Conservation (phyloP, 1,284 basidiomycete genomes). For the Abortiporus biennis region DNA sequence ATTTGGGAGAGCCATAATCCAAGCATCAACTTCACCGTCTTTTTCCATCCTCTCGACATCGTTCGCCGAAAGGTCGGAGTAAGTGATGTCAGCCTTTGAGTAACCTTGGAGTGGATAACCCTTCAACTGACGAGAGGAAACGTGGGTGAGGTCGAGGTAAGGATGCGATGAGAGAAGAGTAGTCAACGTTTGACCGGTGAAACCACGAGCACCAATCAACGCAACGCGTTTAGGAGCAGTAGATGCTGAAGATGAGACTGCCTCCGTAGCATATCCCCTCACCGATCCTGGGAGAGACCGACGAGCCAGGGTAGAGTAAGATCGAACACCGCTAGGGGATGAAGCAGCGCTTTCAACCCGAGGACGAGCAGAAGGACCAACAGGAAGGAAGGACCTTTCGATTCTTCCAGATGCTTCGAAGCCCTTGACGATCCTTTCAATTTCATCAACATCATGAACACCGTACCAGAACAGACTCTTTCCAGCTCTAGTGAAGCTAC, state of each 20-base stretch:
- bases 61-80: slow-evolving; percentile 71
- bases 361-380: slow-evolving; percentile 76
- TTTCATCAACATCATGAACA: slow-evolving; percentile 86
- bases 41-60: slow-evolving; percentile 88
- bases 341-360: slow-evolving; percentile 32
- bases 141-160: slow-evolving; percentile 84
- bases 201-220: slow-evolving; percentile 93
- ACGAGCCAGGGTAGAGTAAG: slow-evolving; percentile 75
- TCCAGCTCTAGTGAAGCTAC: slow-evolving; percentile 94
- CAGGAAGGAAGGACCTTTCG: slow-evolving; percentile 48
- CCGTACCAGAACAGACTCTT: slow-evolving; percentile 98
- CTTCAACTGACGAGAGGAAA: slow-evolving; percentile 93
- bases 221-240: slow-evolving; percentile 84
- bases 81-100: slow-evolving; percentile 70
- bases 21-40: slow-evolving; percentile 86
- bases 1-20: slow-evolving; percentile 98
- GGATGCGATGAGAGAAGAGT: slow-evolving; percentile 84
- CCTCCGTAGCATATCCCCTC: slow-evolving; percentile 62
- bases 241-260: slow-evolving; percentile 35
- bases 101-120: slow-evolving; percentile 82
- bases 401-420: slow-evolving; percentile 88
- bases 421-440: slow-evolving; percentile 79
- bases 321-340: slow-evolving; percentile 32
- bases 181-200: slow-evolving; percentile 91
- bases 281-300: slow-evolving; percentile 38